Conservation (phyloP, 1,284 basidiomycete species). For the Trichosporon sp. region DNA sequence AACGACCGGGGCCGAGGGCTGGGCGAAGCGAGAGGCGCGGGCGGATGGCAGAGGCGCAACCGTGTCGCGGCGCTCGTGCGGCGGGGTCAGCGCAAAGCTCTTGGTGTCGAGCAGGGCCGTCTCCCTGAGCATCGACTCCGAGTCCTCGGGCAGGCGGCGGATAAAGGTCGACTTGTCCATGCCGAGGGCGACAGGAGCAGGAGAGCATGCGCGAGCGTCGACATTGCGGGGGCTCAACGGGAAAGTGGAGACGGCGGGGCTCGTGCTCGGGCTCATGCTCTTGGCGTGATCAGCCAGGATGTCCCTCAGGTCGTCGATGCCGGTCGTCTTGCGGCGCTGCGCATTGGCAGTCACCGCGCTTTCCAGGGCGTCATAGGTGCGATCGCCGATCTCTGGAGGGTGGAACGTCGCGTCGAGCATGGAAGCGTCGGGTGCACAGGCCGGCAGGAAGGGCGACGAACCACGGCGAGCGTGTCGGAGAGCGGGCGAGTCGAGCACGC, state of each 20-base stretch:
- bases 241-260: background rate
- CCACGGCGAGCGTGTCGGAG: background rate
- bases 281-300: background rate
- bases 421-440: conserved; percentile 3
- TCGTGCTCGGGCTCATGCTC: background rate
- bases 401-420: conserved; percentile 14
- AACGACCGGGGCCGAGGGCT: background rate
- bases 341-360: conserved; percentile 15
- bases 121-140: conserved; percentile 2
- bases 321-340: conserved; percentile 5
- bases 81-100: conserved; percentile 19
- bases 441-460: background rate
- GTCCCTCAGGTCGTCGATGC: background rate
- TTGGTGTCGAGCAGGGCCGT: conserved; percentile 13
- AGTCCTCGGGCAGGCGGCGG: background rate
- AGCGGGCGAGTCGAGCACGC: background rate
- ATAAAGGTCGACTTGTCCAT: conserved; percentile 4
- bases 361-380: conserved; percentile 23
- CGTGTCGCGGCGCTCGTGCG: conserved; percentile 4
- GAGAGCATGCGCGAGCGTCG: background rate
- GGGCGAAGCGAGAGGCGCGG: background rate
- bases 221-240: background rate
- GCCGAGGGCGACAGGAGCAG: no score
- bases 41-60: background rate
- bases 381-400: conserved; percentile 14